Evolutionary conservation across 768 basidiomycete genomes (phyloP).

Genomic region (Butyriboletus loyo): DNA sequence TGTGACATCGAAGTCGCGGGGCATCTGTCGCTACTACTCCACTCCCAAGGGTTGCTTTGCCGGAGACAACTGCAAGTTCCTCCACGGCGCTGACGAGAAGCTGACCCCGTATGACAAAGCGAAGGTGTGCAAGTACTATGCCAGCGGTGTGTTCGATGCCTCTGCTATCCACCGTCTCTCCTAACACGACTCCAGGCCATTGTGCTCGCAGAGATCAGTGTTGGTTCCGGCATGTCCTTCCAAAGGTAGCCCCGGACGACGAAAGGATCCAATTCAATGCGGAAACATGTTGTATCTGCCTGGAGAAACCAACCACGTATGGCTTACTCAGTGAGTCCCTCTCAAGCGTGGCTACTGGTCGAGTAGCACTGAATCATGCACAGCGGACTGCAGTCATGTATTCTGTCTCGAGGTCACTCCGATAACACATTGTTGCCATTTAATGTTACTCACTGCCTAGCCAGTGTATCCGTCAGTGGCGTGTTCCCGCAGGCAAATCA

Average conservation of each 20-base stretch:
- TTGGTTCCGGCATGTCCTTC: slow-evolving; percentile 66
- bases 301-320: slow-evolving; percentile 66
- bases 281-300: slow-evolving; percentile 66
- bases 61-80: slow-evolving; percentile 70
- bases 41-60: slow-evolving; percentile 67
- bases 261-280: slow-evolving; percentile 35
- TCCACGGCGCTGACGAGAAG: slow-evolving; percentile 53
- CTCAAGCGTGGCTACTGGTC: background rate
- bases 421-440: background rate
- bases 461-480: slow-evolving; percentile 81
- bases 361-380: slow-evolving; percentile 3
- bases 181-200: slow-evolving; percentile 45
- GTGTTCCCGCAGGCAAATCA: slow-evolving; percentile 54
- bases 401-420: slow-evolving; percentile 66
- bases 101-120: slow-evolving; percentile 68
- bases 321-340: slow-evolving; percentile 59
- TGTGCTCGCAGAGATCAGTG: slow-evolving; percentile 68
- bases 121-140: slow-evolving; percentile 68
- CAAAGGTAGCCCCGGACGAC: slow-evolving; percentile 19
- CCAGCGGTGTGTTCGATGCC: slow-evolving; percentile 41
- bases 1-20: slow-evolving; percentile 66
- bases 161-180: background rate
- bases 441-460: slow-evolving; percentile 2
- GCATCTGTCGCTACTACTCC: slow-evolving; percentile 66
- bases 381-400: slow-evolving; percentile 73